phyloP scores from a whole-genome alignment of 2,329 filamentous ascomycete species.

The Fusarium longipes region DNA sequence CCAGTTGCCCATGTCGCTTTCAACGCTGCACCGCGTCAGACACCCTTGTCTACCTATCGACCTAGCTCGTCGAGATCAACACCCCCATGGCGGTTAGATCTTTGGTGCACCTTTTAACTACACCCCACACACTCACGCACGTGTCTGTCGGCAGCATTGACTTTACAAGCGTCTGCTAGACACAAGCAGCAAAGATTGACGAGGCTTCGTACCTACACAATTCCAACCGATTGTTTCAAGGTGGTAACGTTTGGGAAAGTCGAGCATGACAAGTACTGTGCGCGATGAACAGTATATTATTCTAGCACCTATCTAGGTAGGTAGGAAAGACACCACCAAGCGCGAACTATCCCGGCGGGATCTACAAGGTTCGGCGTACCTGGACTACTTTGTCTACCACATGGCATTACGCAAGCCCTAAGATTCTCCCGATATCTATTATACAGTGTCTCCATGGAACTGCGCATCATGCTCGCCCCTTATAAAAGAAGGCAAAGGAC shows the following conservation, averaged over 20 bases:
- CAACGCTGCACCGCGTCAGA: background rate
- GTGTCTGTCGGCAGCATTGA: conserved; percentile 21
- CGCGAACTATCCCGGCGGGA: conserved; percentile 2
- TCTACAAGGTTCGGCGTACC: conserved; percentile 15
- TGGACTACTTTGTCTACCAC: conserved; percentile 24
- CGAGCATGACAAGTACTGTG: conserved; percentile 19
- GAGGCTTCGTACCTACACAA: conserved; percentile 19
- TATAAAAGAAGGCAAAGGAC: background rate
- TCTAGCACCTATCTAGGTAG: conserved; percentile 5
- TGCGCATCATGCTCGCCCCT: conserved; percentile 10
- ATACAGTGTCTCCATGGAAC: conserved; percentile 6
- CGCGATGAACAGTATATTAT: background rate
- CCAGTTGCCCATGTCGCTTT: background rate
- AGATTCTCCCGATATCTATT: background rate
- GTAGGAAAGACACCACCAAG: conserved; percentile 4
- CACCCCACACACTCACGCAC: conserved; percentile 19
- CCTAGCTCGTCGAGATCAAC: conserved; percentile 30
- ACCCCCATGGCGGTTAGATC: conserved; percentile 33
- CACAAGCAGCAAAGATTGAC: conserved; percentile 37
- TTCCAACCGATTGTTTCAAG: conserved; percentile 28
- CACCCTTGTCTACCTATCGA: conserved; percentile 22
- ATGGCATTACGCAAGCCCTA: conserved; percentile 29
- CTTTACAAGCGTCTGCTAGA: conserved; percentile 14
- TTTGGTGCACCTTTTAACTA: conserved; percentile 11
- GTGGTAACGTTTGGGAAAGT: conserved; percentile 8